Base-by-base conservation (phyloP, 208 protist genomes). In the Blechomonas ayalai region DNA sequence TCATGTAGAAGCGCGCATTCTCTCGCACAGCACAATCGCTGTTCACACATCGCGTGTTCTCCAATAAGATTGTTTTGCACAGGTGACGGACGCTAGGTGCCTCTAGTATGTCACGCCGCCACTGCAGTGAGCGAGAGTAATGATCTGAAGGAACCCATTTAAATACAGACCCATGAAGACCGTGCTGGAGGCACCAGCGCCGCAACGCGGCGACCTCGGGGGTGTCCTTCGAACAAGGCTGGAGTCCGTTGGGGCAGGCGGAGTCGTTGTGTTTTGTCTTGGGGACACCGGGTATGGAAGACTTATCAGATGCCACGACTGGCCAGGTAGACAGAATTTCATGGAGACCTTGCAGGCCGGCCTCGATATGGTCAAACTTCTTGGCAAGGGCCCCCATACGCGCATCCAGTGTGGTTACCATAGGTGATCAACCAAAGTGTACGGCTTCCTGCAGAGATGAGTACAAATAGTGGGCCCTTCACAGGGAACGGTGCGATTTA, bases 11-110 rank as follows among this genome's bases (percentile, higher is more conserved):
- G 36, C 75, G 80, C 8, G 85, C 76, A 64, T 94, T 94, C 38
- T 68, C 54, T 3, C 56, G 64, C 7, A 82, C 61, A 10, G 36
- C 47, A 50, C 80, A 92, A 52, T 91, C 82, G 4, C 8, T 37
- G 18, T 72, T 29, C 4, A 61, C 64, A 60, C 84, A 96, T 53
- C 93, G 79, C 13, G 91, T 93, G 63, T 97, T 97, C 54, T 94
- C 84, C 43, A 97, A 53, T 6, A 97, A 42, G 39, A 97, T 92
- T 0, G 87, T 90, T 51, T 97, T 97, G 71, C 91, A 97, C 13
- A 97, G 49, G 40, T 94, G 73, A 5, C 77, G 64, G 43, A 90
- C 85, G 27, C 73, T 76, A 13, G 76, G 65, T 0, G 85, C 82
- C 3, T 47, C 36, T 24, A 96, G 69, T 18, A 74, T 58, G 38